Base-by-base conservation (phyloP, 169 alveolate species). In the Plasmodium blacklocki region DNA sequence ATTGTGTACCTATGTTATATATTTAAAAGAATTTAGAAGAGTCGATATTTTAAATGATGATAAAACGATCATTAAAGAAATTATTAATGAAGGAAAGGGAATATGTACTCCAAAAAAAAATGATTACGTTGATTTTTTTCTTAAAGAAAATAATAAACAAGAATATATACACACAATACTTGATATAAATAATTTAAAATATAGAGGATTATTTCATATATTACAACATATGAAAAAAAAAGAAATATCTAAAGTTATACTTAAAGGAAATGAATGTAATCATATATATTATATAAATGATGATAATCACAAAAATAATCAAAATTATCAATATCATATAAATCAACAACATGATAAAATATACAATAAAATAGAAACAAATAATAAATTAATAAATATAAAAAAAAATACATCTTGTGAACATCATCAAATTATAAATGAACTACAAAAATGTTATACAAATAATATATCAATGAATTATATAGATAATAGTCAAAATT, bases 81-180 rank as follows among this genome's bases (percentile, higher is more conserved):
- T 86, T 52, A 47, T 86, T 8, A 59, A 67, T 60, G 92, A 86
- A 73, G 92, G 92, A 5, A 26, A 71, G 26, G 92, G 88, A 26
- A 73, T 86, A 60, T 5, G 71, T 32, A 71, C 92, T 12, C 92
- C 92, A 14, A 86, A 86, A 71, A 86, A 86, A 86, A 86, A 86
- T 72, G 92, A 86, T 86, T 86, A 72, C 45, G 29, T 86, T 18
- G 92, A 86, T 47, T 86, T 71, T 73, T 45, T 71, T 62, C 59
- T 86, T 72, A 59, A 71, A 58, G 92, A 86, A 47, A 60, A 66
- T 12, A 54, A 49, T 39, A 86, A 86, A 32, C 39, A 52, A 26
- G 92, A 86, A 54, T 86, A 71, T 60, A 54, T 86, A 26, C 92
- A 86, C 58, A 86, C 75, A 26, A 72, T 54, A 52, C 63, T 86